phyloP scores from a whole-genome alignment of 768 basidiomycete species.

The Trametes meyenii region DNA sequence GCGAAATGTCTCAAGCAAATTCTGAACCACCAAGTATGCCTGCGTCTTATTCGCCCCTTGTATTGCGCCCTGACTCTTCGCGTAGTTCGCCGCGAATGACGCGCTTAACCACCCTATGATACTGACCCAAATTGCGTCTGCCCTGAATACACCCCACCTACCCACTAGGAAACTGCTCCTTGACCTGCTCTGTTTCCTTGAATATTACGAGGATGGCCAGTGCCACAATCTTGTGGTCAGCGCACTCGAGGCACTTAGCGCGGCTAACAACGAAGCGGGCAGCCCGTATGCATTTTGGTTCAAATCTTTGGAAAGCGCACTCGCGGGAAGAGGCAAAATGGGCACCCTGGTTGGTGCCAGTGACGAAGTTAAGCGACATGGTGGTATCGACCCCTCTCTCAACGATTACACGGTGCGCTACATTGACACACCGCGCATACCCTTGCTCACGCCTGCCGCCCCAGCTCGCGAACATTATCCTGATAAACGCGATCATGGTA shows the following conservation, averaged over 20 bases:
- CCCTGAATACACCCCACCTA: conserved; percentile 80
- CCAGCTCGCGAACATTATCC: conserved; percentile 69
- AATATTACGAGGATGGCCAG: conserved; percentile 64
- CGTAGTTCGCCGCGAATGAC: conserved; percentile 69
- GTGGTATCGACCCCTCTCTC: conserved; percentile 65
- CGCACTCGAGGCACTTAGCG: conserved; percentile 75
- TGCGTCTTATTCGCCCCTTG: not conserved
- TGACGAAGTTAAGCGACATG: conserved; percentile 77
- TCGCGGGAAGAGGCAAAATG: conserved; percentile 90
- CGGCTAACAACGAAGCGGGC: conserved; percentile 59
- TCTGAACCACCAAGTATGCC: conserved; percentile 62
- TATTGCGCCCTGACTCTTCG: conserved; percentile 21
- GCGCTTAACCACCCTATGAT: conserved; percentile 73
- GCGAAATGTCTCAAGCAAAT: conserved; percentile 86
- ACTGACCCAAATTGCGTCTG: conserved; percentile 78
- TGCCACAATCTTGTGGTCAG: conserved; percentile 69
- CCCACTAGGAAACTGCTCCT: conserved; percentile 75
- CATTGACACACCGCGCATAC: not conserved
- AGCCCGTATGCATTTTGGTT: conserved; percentile 87
- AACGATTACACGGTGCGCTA: conserved; percentile 84
- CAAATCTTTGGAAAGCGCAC: conserved; percentile 70
- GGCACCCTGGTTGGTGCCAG: conserved; percentile 95
- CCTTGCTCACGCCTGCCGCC: not conserved
- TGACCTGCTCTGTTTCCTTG: conserved; percentile 77
- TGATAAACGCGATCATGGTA: conserved; percentile 70